phyloP scores from a whole-genome alignment of 2,329 filamentous ascomycete genomes.

The Aspergillus aculeatus region DNA sequence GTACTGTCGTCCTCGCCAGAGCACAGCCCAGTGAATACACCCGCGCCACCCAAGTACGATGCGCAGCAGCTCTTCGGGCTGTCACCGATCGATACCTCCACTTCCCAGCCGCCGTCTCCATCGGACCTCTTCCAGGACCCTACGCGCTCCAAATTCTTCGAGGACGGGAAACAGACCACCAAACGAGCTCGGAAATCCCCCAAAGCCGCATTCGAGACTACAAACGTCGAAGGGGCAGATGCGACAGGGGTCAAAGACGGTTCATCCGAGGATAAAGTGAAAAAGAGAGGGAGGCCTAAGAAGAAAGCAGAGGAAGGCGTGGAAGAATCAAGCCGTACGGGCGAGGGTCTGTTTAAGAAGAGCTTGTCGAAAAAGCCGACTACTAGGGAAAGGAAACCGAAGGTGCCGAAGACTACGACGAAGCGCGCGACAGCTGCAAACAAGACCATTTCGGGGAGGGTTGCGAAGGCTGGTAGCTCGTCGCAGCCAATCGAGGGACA shows the following conservation, averaged over 20 bases:
- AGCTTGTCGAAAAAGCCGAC: slow-evolving; percentile 23
- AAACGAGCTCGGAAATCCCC: slow-evolving; percentile 4
- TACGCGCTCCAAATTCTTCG: slow-evolving; percentile 29
- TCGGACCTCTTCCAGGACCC: slow-evolving; percentile 24
- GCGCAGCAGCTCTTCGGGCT: slow-evolving; percentile 14
- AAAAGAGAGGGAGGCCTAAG: slow-evolving; percentile 16
- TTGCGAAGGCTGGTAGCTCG: slow-evolving; percentile 32
- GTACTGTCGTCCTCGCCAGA: slow-evolving; percentile 45
- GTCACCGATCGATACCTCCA: slow-evolving; percentile 23
- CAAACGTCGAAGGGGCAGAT: slow-evolving; percentile 12
- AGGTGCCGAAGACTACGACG: slow-evolving; percentile 4
- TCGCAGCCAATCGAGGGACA: slow-evolving; percentile 10
- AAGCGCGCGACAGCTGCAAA: slow-evolving; percentile 29
- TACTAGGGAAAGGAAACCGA: slow-evolving; percentile 15
- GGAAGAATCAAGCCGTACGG: slow-evolving; percentile 1
- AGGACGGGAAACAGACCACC: slow-evolving; percentile 9
- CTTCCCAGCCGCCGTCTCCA: slow-evolving; percentile 28
- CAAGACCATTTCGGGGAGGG: slow-evolving; percentile 36
- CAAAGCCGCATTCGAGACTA: slow-evolving; percentile 12
- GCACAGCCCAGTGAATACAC: slow-evolving; percentile 28
- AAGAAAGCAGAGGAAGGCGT: slow-evolving; percentile 1
- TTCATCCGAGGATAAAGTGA: slow-evolving; percentile 13
- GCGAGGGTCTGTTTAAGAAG: slow-evolving; percentile 14
- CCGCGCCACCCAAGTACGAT: slow-evolving; percentile 27
- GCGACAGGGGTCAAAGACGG: slow-evolving; percentile 7